phyloP scores from a whole-genome alignment of 495 filamentous ascomycete genomes.

The Penicillium egyptiacum region DNA sequence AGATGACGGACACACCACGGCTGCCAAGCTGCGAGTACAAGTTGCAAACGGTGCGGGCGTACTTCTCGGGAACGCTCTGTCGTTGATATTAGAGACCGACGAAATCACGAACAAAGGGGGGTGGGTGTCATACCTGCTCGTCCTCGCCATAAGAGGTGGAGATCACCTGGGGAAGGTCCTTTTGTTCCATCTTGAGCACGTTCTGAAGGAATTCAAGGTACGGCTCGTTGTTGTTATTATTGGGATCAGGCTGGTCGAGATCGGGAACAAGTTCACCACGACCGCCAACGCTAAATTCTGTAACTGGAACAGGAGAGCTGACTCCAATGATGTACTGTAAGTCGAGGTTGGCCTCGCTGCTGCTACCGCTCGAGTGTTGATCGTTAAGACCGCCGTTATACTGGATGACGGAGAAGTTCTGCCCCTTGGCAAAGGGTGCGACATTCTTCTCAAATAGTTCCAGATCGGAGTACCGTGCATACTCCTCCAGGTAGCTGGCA shows the following conservation, averaged over 20 bases:
- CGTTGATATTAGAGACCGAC: conserved; percentile 6
- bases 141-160: conserved; percentile 81
- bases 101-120: not conserved
- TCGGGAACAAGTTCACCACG: conserved; percentile 63
- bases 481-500: conserved; percentile 67
- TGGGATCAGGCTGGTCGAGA: conserved; percentile 51
- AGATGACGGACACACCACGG: conserved; percentile 72
- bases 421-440: conserved; percentile 51
- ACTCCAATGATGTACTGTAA: conserved; percentile 66
- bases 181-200: conserved; percentile 48
- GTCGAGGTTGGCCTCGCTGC: conserved; percentile 75
- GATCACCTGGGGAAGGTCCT: conserved; percentile 68
- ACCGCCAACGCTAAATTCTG: conserved; percentile 67
- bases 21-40: conserved; percentile 68
- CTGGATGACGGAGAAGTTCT: conserved; percentile 64
- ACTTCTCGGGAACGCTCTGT: conserved; percentile 65
- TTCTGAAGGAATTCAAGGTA: conserved; percentile 71
- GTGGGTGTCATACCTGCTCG: conserved; percentile 48
- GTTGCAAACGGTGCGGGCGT: conserved; percentile 69
- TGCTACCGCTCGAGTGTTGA: conserved; percentile 47
- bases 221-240: conserved; percentile 68
- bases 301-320: conserved; percentile 57
- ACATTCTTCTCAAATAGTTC: conserved; percentile 52
- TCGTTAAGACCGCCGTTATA: conserved; percentile 59
- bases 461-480: conserved; percentile 61